A percentile compares a stretch with the other conserved stretches of the same genome.
phyloP scores from a whole-genome alignment of 345 rosid species.

The Camelina neglecta region DNA sequence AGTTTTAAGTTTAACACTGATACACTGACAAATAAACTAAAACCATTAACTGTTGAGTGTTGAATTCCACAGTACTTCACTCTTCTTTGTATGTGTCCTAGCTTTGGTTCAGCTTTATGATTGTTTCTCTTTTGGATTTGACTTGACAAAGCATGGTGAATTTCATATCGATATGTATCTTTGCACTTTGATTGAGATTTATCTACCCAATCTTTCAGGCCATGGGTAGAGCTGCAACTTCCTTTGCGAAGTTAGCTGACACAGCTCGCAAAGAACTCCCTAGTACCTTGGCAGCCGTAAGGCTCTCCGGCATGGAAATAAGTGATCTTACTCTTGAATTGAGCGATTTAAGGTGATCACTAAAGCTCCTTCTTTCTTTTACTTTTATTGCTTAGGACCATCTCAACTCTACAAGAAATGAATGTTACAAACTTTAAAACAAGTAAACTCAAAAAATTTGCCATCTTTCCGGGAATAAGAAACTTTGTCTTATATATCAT shows the following conservation, averaged over 20 bases:
- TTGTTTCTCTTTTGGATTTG: background rate
- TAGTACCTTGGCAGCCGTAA: slow-evolving; percentile 87
- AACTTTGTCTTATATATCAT: background rate
- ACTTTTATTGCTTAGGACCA: background rate
- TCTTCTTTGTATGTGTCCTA: slow-evolving; percentile 16
- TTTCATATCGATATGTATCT: background rate
- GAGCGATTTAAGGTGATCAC: slow-evolving; percentile 78
- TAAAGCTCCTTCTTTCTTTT: slow-evolving; percentile 20
- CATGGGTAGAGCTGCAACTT: slow-evolving; percentile 83
- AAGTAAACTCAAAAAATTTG: background rate
- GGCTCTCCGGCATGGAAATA: slow-evolving; percentile 98
- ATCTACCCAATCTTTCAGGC: slow-evolving; percentile 50
- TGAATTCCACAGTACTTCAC: background rate
- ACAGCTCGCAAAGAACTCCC: slow-evolving; percentile 95
- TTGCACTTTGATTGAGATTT: slow-evolving; percentile 3
- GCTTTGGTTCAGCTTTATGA: slow-evolving; percentile 2
- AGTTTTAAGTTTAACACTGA: background rate
- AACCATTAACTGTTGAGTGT: background rate
- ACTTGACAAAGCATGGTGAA: background rate
- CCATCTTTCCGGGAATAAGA: background rate
- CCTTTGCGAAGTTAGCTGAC: slow-evolving; percentile 89
- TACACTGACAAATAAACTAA: background rate
- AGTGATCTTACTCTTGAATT: slow-evolving; percentile 95
- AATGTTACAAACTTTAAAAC: background rate
- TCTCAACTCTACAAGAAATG: background rate